These are phyloP conservation scores for Eutypella sp. DNA, from an alignment of 2,329 filamentous ascomycete species.

Conservation along the genomic window DNA sequence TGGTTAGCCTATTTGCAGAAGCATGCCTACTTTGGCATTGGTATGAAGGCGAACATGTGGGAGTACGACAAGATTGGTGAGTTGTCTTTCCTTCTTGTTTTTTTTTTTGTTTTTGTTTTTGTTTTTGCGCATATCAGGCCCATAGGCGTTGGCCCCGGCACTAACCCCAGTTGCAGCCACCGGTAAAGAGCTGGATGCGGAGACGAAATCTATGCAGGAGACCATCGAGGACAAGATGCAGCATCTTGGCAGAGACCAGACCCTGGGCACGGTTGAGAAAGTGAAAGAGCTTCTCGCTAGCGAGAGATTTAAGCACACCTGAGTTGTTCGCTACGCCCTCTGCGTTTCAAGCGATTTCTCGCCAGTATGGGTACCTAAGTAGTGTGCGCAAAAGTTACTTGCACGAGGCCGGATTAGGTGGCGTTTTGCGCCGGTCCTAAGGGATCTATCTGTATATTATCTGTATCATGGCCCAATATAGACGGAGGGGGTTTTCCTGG, in stretches of 20 bases:
- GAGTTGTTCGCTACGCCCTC: too few species aligned
- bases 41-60: slow-evolving; percentile 98
- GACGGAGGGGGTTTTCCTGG: too few species aligned
- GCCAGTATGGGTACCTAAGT: too few species aligned
- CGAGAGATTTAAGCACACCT: slow-evolving; percentile 39
- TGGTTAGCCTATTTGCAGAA: slow-evolving; percentile 93
- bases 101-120: slow-evolving; percentile 1
- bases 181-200: slow-evolving; percentile 43
- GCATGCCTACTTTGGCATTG: slow-evolving; percentile 91
- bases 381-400: too few species aligned
- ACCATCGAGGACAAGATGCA: slow-evolving; percentile 48
- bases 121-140: too few species aligned
- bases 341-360: too few species aligned
- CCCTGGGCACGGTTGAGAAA: slow-evolving; percentile 46
- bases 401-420: too few species aligned
- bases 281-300: slow-evolving; percentile 53
- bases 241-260: slow-evolving; percentile 49
- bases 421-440: too few species aligned
- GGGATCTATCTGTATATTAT: too few species aligned
- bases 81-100: slow-evolving; percentile 9
- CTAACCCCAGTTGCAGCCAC: slow-evolving; percentile 41
- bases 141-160: too few species aligned
- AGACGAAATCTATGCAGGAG: slow-evolving; percentile 29
- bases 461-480: too few species aligned
- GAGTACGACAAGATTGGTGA: slow-evolving; percentile 72